Conservation (phyloP, 345 rosid species). For the Alliaria petiolata region DNA sequence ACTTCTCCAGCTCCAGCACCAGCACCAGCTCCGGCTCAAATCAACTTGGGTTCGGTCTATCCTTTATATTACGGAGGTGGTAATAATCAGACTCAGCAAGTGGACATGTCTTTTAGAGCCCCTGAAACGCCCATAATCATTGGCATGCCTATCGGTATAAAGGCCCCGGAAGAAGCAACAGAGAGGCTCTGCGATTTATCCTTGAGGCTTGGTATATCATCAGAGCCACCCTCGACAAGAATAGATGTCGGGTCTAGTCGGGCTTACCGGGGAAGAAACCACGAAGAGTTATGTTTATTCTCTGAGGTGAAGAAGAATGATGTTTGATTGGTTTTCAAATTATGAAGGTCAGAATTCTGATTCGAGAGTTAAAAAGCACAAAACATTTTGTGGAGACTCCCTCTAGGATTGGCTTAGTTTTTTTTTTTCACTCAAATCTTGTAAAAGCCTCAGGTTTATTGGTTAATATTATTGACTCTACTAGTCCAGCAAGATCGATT, state of each 20-base stretch:
- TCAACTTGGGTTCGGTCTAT: conserved; percentile 55
- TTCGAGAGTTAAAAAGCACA: conserved; percentile 45
- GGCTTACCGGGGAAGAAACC: conserved; percentile 33
- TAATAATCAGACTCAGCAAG: conserved; percentile 37
- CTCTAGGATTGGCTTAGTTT: conserved; percentile 10
- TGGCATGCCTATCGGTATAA: conserved; percentile 67
- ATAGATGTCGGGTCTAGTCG: conserved; percentile 39
- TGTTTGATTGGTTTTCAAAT: conserved; percentile 33
- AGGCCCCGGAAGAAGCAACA: conserved; percentile 38
- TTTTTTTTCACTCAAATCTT: conserved; percentile 1
- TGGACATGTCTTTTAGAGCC: conserved; percentile 34
- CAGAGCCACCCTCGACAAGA: conserved; percentile 43
- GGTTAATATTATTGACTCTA: conserved; percentile 12
- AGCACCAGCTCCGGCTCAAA: neutral
- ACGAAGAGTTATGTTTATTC: conserved; percentile 56
- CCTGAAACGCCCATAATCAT: conserved; percentile 47
- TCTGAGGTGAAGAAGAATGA: conserved; percentile 45
- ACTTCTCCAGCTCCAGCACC: neutral
- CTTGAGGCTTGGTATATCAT: conserved; percentile 64
- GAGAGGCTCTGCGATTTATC: conserved; percentile 70
- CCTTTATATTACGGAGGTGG: conserved; percentile 63
- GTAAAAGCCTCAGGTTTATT: conserved; percentile 22
- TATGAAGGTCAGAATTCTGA: conserved; percentile 39
- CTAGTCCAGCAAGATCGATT: neutral
- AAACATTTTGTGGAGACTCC: conserved; percentile 38